phyloP scores from a whole-genome alignment of 805 yeast genomes.

The Spathaspora sp. region DNA sequence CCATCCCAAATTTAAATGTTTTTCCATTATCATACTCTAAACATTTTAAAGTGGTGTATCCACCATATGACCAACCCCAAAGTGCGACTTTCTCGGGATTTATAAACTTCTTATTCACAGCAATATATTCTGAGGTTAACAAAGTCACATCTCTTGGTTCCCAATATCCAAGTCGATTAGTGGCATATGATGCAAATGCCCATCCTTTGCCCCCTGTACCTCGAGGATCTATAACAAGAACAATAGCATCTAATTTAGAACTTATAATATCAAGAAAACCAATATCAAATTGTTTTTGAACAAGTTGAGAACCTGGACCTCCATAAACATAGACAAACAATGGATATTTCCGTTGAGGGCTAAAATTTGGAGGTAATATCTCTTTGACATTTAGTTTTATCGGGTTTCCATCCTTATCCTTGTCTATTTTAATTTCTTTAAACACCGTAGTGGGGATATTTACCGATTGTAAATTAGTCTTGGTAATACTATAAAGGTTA shows the following conservation, averaged over 20 bases:
- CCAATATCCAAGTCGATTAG: constrained; percentile 61
- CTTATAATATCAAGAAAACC: constrained; percentile 60
- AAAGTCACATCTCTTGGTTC: constrained; percentile 68
- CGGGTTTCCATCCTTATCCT: constrained; percentile 23
- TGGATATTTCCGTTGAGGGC: constrained; percentile 51
- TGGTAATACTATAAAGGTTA: constrained; percentile 15
- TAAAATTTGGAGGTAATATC: constrained; percentile 56
- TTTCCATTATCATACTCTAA: constrained; percentile 75
- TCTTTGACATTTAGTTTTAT: constrained; percentile 52
- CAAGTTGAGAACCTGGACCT: constrained; percentile 75
- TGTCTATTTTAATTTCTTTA: constrained; percentile 25
- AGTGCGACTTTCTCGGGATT: constrained; percentile 69
- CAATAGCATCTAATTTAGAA: constrained; percentile 55
- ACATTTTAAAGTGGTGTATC: constrained; percentile 86
- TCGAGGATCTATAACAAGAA: constrained; percentile 70
- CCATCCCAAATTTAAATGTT: constrained; percentile 81
- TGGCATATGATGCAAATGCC: constrained; percentile 57
- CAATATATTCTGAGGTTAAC: constrained; percentile 48
- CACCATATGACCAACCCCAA: constrained; percentile 99
- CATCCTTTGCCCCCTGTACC: constrained; percentile 83
- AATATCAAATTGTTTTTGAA: constrained; percentile 42
- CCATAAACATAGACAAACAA: constrained; percentile 69
- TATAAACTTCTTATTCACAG: constrained; percentile 39
- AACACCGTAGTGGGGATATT: constrained; percentile 52
- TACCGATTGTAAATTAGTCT: constrained; percentile 22